Percentiles rank a stretch among this genome's conserved stretches.
These are phyloP conservation scores for Crithidia mellificae DNA, from an alignment of 208 protist genomes.

Conservation along the genomic window DNA sequence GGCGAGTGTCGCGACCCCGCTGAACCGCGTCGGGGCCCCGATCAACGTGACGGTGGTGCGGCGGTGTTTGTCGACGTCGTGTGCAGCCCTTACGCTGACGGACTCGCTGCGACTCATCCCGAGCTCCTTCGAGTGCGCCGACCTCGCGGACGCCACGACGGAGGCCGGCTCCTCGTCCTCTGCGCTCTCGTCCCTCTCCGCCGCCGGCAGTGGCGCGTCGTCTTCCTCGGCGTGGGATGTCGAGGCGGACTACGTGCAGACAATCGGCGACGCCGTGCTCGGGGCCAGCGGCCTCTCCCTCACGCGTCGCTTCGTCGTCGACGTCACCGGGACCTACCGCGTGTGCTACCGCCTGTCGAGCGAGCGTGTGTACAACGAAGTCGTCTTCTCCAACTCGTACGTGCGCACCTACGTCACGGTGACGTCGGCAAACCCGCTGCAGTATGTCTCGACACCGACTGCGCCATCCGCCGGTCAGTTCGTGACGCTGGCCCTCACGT, in stretches of 20 bases:
- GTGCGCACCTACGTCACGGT: constrained; percentile 39
- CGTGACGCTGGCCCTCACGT: constrained; percentile 59
- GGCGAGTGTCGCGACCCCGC: constrained; percentile 34
- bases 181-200: not conserved
- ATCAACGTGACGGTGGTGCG: constrained; percentile 62
- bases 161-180: not conserved
- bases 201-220: not conserved
- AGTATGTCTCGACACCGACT: constrained; percentile 42
- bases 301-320: constrained; percentile 60
- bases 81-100: constrained; percentile 35
- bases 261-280: constrained; percentile 40
- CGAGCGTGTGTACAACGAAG: constrained; percentile 44
- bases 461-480: constrained; percentile 72
- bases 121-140: constrained; percentile 36
- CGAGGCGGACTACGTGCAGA: constrained; percentile 29
- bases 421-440: constrained; percentile 44
- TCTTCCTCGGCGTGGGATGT: not conserved
- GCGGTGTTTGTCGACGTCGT: constrained; percentile 45
- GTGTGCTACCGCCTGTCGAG: constrained; percentile 74
- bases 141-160: constrained; percentile 27
- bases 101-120: constrained; percentile 67
- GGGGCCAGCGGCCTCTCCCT: constrained; percentile 35
- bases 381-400: constrained; percentile 47
- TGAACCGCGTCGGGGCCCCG: constrained; percentile 58
- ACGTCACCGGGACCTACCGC: constrained; percentile 64